These are phyloP conservation scores for Vitis hybrid DNA, from an alignment of 177 flowering plant genomes.

Conservation along the genomic window DNA sequence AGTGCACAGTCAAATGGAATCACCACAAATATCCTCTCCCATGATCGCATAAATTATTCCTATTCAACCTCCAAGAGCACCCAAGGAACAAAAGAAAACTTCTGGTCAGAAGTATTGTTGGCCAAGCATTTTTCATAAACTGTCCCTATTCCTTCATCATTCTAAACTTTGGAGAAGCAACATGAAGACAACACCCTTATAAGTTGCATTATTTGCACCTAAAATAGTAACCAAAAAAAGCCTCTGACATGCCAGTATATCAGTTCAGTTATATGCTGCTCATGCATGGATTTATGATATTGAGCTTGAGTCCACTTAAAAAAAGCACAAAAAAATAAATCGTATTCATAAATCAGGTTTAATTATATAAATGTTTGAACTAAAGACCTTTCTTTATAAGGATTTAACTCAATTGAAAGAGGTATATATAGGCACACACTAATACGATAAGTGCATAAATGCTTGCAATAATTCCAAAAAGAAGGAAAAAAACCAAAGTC, in stretches of 20 bases:
- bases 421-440: no score
- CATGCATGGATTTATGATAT: neutral
- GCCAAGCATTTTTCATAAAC: neutral
- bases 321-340: neutral
- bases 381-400: neutral
- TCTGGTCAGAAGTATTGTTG: neutral
- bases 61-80: neutral
- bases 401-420: no score
- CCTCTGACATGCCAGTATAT: neutral
- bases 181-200: neutral
- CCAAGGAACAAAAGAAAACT: neutral
- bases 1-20: neutral
- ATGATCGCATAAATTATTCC: no score
- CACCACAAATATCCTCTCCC: no score
- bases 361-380: neutral
- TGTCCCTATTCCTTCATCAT: no score
- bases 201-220: neutral
- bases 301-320: neutral
- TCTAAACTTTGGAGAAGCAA: neutral
- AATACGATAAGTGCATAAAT: no score
- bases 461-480: no score
- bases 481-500: no score
- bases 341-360: neutral
- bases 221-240: neutral
- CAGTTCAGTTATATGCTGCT: neutral